Evolutionary conservation across 2,329 filamentous ascomycete genomes (phyloP).

Genomic region (Penicillium sp.): DNA sequence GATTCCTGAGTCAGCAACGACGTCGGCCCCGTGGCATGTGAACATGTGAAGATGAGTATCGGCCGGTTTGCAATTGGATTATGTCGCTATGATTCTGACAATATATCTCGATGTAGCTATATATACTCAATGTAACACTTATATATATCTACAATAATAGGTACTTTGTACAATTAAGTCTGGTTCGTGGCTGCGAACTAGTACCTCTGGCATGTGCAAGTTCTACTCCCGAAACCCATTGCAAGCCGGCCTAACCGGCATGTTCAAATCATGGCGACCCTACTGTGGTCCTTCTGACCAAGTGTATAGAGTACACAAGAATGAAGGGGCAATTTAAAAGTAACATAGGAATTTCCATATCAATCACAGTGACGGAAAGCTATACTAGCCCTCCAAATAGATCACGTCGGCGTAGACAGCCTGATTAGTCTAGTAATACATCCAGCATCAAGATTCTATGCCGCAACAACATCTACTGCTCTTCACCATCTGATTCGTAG

Average conservation of each 20-base stretch:
- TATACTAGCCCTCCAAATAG: conserved; percentile 13
- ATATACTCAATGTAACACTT: not conserved
- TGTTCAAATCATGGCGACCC: not conserved
- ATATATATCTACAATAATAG: not conserved
- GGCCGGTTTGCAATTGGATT: not conserved
- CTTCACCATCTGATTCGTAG: conserved; percentile 39
- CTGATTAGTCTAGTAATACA: conserved; percentile 35
- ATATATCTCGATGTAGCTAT: not conserved
- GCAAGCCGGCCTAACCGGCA: not conserved
- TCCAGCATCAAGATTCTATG: conserved; percentile 19
- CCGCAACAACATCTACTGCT: conserved; percentile 18
- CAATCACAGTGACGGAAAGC: conserved; percentile 11
- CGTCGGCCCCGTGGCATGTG: conserved; percentile 12
- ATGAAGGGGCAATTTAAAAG: not conserved
- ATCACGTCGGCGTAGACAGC: conserved; percentile 22
- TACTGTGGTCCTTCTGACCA: too few relatives aligned
- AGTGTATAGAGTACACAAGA: not conserved
- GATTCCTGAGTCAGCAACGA: conserved; percentile 1
- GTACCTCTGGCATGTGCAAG: not conserved
- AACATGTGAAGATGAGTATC: not conserved
- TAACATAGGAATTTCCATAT: conserved; percentile 18
- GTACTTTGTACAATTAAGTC: too few relatives aligned
- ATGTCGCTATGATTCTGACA: not conserved
- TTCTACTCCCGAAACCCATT: not conserved
- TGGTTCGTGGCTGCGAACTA: not conserved